Percentiles rank a stretch among this genome's conserved stretches.
Evolutionary conservation across 2,329 filamentous ascomycete genomes (phyloP).

Genomic region (Madurella mycetomatis): DNA sequence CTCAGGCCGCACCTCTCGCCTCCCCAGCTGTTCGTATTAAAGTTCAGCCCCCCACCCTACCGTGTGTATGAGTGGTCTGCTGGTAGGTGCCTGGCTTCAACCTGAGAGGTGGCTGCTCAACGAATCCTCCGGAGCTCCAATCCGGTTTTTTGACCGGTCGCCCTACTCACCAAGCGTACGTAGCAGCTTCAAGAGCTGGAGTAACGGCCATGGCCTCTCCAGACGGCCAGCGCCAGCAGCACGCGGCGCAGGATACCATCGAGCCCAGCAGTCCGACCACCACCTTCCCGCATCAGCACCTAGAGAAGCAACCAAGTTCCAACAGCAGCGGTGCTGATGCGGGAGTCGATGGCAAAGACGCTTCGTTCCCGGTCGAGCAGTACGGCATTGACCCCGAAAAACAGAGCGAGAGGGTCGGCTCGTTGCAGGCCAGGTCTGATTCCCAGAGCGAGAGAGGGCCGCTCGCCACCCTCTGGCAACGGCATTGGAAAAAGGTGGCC

Average conservation of each 20-base stretch:
- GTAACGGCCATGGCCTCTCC: slow-evolving; percentile 1
- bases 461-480: background rate
- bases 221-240: background rate
- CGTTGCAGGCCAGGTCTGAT: slow-evolving; percentile 9
- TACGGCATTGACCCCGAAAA: slow-evolving; percentile 23
- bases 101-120: background rate
- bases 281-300: background rate
- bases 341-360: slow-evolving; percentile 13
- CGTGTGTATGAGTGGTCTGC: background rate
- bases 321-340: slow-evolving; percentile 9
- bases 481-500: slow-evolving; percentile 14
- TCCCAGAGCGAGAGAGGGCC: background rate
- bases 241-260: slow-evolving; percentile 10
- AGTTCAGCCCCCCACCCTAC: slow-evolving; percentile 4
- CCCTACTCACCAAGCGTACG: background rate
- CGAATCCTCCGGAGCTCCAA: background rate
- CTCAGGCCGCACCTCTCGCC: background rate
- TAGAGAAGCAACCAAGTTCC: slow-evolving; percentile 9
- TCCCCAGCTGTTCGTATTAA: background rate
- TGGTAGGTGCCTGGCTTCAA: background rate
- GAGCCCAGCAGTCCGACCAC: slow-evolving; percentile 8
- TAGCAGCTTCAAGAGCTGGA: background rate
- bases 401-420: slow-evolving; percentile 24
- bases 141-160: background rate
- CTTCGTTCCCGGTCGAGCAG: slow-evolving; percentile 9